These are phyloP conservation scores for Turritis glabra DNA, from an alignment of 345 rosid species.

Conservation along the genomic window DNA sequence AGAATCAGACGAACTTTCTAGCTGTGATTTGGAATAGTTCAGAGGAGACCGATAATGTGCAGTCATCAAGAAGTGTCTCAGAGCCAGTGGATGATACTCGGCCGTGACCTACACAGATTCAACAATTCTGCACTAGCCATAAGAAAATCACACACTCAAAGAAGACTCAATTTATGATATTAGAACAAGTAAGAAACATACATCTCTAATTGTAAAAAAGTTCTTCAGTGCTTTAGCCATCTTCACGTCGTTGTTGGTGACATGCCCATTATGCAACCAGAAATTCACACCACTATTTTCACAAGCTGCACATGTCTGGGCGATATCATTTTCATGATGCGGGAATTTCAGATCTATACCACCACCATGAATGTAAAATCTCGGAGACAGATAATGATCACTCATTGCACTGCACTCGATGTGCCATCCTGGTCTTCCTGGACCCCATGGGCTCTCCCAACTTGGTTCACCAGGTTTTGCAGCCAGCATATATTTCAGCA, in stretches of 20 bases:
- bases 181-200: constrained; percentile 16
- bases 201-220: too few species aligned
- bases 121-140: not conserved
- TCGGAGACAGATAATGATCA: constrained; percentile 23
- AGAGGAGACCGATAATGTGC: constrained; percentile 77
- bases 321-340: constrained; percentile 81
- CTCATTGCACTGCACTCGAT: constrained; percentile 49
- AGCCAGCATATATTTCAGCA: constrained; percentile 47
- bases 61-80: constrained; percentile 45
- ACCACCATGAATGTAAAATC: constrained; percentile 83
- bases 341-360: constrained; percentile 76
- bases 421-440: constrained; percentile 85
- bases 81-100: not conserved
- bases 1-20: constrained; percentile 60
- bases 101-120: not conserved
- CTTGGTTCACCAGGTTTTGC: constrained; percentile 81
- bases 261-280: too few species aligned
- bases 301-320: constrained; percentile 78
- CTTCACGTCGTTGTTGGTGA: too few species aligned
- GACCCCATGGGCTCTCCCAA: constrained; percentile 57
- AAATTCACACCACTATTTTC: constrained; percentile 37
- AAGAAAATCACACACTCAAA: not conserved
- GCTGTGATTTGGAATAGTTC: constrained; percentile 47
- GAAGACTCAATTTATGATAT: too few species aligned
- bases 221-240: too few species aligned